Evolutionary conservation across 2,329 filamentous ascomycete genomes (phyloP).

Genomic region (Clonostachys rhizophaga): DNA sequence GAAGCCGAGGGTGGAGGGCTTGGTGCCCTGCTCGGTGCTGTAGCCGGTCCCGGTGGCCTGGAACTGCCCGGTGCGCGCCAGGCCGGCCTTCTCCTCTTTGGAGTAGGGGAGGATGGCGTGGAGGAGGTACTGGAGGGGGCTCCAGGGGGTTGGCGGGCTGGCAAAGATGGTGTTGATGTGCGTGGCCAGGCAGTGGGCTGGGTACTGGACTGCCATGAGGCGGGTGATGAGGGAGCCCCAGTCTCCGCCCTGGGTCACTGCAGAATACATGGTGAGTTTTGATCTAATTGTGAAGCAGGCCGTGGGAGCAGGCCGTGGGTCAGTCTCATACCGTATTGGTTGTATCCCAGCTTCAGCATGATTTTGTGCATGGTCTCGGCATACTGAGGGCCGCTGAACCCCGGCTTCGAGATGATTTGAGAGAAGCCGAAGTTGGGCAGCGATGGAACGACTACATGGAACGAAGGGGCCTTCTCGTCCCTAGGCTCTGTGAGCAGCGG

Average conservation of each 20-base stretch:
- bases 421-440: conserved; percentile 47
- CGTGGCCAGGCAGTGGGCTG: conserved; percentile 40
- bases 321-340: conserved; percentile 18
- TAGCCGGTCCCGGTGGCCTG: conserved; percentile 38
- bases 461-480: conserved; percentile 27
- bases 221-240: conserved; percentile 64
- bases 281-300: too few relatives aligned
- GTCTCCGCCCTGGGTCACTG: conserved; percentile 55
- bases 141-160: conserved; percentile 40
- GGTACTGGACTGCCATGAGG: conserved; percentile 51
- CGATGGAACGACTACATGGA: conserved; percentile 54
- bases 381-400: conserved; percentile 24
- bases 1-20: conserved; percentile 70
- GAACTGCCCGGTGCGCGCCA: conserved; percentile 55
- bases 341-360: conserved; percentile 62
- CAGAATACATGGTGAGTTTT: conserved; percentile 5
- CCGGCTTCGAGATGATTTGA: conserved; percentile 16
- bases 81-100: conserved; percentile 25
- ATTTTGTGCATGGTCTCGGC: conserved; percentile 59
- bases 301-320: too few relatives aligned
- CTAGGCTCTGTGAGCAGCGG: conserved; percentile 30
- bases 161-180: conserved; percentile 52
- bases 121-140: conserved; percentile 53
- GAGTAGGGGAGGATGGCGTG: conserved; percentile 46
- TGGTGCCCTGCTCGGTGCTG: conserved; percentile 43